Percentiles rank a stretch among this genome's conserved stretches.
These are phyloP conservation scores for Handroanthus guayacan DNA, from an alignment of 257 asterid species.

Conservation along the genomic window DNA sequence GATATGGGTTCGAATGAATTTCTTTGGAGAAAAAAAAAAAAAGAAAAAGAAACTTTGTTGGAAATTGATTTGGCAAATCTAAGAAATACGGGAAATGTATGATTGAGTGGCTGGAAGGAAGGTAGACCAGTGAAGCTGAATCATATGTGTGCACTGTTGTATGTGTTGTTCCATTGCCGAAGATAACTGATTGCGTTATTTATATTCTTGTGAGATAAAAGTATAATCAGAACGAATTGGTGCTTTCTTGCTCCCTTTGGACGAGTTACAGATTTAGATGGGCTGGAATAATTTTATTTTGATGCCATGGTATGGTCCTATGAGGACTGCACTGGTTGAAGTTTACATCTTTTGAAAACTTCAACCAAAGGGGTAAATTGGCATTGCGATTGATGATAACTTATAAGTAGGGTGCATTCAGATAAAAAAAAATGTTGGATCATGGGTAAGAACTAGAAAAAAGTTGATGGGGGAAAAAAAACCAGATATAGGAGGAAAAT, in stretches of 20 bases:
- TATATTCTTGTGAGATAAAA: background rate
- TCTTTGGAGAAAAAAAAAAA: too few relatives aligned
- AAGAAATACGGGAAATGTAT: background rate
- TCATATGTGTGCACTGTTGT: background rate
- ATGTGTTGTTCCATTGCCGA: background rate
- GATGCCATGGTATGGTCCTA: background rate
- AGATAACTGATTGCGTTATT: background rate
- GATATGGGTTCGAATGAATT: slow-evolving; percentile 7
- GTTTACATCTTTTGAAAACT: background rate
- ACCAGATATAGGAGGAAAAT: background rate
- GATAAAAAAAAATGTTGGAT: background rate
- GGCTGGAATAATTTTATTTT: background rate
- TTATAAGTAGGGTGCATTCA: background rate
- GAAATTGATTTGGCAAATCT: background rate
- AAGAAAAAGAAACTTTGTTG: background rate
- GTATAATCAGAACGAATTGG: background rate
- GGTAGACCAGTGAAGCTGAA: too few relatives aligned
- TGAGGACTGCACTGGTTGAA: background rate
- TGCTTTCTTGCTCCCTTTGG: background rate
- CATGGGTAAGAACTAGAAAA: background rate
- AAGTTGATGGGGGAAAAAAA: too few relatives aligned
- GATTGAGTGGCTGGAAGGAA: background rate
- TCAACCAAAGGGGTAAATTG: background rate
- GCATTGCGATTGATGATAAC: background rate
- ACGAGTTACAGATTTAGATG: background rate